Percentiles rank a stretch among this genome's conserved stretches.
These are phyloP conservation scores for Serendipita vermifera DNA, from an alignment of 768 basidiomycete genomes.

Conservation along the genomic window DNA sequence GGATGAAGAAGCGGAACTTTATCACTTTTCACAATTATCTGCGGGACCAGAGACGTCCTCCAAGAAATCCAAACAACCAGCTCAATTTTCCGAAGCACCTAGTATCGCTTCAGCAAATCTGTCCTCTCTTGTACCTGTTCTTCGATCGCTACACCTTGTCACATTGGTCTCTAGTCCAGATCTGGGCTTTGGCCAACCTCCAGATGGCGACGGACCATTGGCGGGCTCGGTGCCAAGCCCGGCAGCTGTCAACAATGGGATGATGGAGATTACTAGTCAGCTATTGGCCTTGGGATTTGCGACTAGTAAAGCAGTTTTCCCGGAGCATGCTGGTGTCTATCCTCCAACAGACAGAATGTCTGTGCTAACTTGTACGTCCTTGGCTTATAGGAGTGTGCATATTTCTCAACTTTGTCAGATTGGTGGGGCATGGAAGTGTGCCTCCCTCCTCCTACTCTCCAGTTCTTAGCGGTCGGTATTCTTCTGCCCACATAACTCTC, in stretches of 20 bases:
- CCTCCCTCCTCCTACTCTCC: slow-evolving; percentile 57
- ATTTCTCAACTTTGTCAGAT: slow-evolving; percentile 32
- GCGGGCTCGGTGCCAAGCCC: slow-evolving; percentile 67
- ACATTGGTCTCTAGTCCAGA: slow-evolving; percentile 47
- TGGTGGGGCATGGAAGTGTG: slow-evolving; percentile 85
- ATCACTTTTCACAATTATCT: slow-evolving; percentile 42
- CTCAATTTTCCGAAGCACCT: background rate
- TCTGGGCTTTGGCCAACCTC: slow-evolving; percentile 59
- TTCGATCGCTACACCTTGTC: slow-evolving; percentile 51
- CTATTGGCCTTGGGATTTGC: slow-evolving; percentile 69
- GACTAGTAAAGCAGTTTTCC: slow-evolving; percentile 47
- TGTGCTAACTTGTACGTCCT: slow-evolving; percentile 56
- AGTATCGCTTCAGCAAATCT: slow-evolving; percentile 37
- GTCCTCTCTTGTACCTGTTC: slow-evolving; percentile 34
- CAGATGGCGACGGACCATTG: slow-evolving; percentile 40
- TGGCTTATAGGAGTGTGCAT: background rate
- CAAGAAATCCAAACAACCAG: background rate
- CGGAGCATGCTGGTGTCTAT: slow-evolving; percentile 53
- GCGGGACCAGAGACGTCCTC: slow-evolving; percentile 13
- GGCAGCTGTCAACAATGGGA: slow-evolving; percentile 53
- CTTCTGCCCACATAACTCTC: background rate
- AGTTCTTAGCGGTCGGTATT: slow-evolving; percentile 40
- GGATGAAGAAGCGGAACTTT: slow-evolving; percentile 48
- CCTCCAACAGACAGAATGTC: slow-evolving; percentile 70
- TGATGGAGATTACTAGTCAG: slow-evolving; percentile 59